Base-by-base conservation (phyloP, 805 yeast species). In the Wickerhamomyces canadensis region DNA sequence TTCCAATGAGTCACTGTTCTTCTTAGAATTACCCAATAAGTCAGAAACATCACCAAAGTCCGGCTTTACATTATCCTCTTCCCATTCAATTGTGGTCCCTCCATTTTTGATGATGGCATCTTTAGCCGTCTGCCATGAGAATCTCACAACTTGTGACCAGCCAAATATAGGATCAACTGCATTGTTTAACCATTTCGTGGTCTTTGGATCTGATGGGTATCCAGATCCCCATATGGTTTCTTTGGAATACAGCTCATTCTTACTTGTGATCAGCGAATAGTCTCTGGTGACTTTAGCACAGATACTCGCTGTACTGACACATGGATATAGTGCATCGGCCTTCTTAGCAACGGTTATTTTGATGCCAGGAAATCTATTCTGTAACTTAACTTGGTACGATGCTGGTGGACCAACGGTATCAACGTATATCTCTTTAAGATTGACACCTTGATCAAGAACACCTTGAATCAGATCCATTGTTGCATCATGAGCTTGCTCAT, bases 341-440 rank as follows among this genome's bases (percentile, higher is more conserved):
- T 93, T 93, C 55, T 93, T 93, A 8, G 95, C 76, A 6, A 93
- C 98, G 0, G 87, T 82, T 21, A 93, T 72, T 42, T 72, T 72
- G 17, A 84, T 62, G 0, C 55, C 59, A 0, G 97, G 96, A 52
- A 93, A 93, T 38, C 73, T 60, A 19, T 58, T 60, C 40, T 76
- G 71, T 34, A 93, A 65, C 58, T 91, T 93, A 27, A 70, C 74
- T 52, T 84, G 94, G 57, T 93, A 93, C 25, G 81, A 66, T 1
- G 61, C 74, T 12, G 98, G 98, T 1, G 98, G 97, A 0, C 99
- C 99, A 29, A 93, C 98, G 0, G 99, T 93, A 57, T 93, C 99
- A 5, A 93, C 89, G 57, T 73, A 93, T 0, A 89, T 74, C 54
- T 86, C 86, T 19, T 66, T 70, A 6, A 93, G 55, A 27, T 76